Base-by-base conservation (phyloP, 2,329 filamentous ascomycete species). In the Fusarium lyarnte region DNA sequence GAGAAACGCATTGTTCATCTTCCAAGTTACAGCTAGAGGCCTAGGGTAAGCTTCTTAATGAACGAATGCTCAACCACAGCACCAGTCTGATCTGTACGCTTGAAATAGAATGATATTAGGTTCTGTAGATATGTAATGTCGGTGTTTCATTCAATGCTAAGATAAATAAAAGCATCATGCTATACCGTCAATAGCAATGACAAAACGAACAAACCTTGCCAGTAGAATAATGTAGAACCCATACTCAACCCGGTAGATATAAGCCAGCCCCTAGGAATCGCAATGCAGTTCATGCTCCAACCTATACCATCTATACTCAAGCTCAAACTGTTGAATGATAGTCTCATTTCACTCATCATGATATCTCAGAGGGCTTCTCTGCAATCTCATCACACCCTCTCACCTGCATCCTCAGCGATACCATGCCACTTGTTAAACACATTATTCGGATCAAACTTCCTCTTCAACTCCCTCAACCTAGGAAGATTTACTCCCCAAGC, bases 341-440 rank as follows among this genome's bases (percentile, higher is more conserved):
- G 17, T 23, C 3, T 8, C 25, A 27, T 11, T 33, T 21, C 8
- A 17, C 9, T 6, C 8, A 38, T 27, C n/a, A n/a, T n/a, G 21
- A 38, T 11, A 17, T 33, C 10, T 23, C 5, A 2, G n/a, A 19
- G 8, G 3, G 6, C n/a, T 2, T 23, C 21, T 12, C 1, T n/a
- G 25, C 29, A 38, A 31, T 31, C 21, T 41, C 46, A 58, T 19
- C 39, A 51, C 17, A 25, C 23, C 12, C n/a, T 16, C 19, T 49
- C 46, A 25, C 45, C 35, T 13, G 38, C 12, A 17, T 39, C 49
- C 41, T 66, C 58, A 13, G 55, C 58, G 54, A 78, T 66, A 13
- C 74, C 67, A 60, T 79, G 74, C 74, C 75, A 78, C 73, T 80
- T 82, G 23, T 77, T 62, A 66, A 82, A 83, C 14, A 80, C 70